phyloP scores from a whole-genome alignment of 202 grass and related monocot species.

The Carex arenaria region DNA sequence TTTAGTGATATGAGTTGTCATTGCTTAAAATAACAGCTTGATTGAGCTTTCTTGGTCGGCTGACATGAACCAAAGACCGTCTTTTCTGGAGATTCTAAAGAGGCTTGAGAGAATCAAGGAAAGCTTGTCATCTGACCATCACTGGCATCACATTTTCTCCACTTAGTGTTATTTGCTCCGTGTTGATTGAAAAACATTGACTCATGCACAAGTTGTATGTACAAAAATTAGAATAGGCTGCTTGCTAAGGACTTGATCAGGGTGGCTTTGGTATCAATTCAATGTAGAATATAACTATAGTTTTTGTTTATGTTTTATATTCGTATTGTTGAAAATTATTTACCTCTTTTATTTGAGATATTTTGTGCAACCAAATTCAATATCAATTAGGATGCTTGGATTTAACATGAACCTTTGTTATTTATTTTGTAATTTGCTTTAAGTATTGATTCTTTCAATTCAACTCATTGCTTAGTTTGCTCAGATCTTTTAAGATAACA shows the following conservation, averaged over 20 bases:
- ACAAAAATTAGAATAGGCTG: slow-evolving; percentile 15
- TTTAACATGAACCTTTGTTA: neutral
- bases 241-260: neutral
- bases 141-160: slow-evolving; percentile 72
- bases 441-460: neutral
- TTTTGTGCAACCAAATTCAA: neutral
- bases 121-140: slow-evolving; percentile 48
- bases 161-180: neutral
- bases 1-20: neutral
- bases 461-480: neutral
- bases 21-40: slow-evolving; percentile 50
- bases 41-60: slow-evolving; percentile 58
- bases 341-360: neutral
- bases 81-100: slow-evolving; percentile 94
- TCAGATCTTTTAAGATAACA: neutral
- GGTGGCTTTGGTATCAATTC: neutral
- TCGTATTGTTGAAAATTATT: neutral
- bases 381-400: neutral
- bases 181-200: neutral
- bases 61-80: slow-evolving; percentile 75
- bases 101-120: slow-evolving; percentile 91
- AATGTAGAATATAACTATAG: neutral
- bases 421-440: neutral
- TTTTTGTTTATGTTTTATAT: neutral
- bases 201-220: neutral